Conservation (phyloP, 2,329 filamentous ascomycete species). For the Verticillium nubilum region DNA sequence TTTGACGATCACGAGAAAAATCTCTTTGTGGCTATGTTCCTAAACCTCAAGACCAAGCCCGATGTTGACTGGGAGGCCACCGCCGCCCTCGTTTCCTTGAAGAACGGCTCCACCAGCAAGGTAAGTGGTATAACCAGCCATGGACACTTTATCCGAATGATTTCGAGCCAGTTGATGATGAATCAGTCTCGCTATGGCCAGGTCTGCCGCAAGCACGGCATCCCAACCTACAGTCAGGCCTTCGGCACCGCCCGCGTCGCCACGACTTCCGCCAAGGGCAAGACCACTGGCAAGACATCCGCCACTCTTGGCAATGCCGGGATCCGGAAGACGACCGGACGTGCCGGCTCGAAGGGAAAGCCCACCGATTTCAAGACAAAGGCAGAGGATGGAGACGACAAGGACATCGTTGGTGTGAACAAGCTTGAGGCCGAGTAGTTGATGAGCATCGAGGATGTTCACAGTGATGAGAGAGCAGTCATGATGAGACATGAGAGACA, state of each 20-base stretch:
- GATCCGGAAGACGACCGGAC: conserved; percentile 9
- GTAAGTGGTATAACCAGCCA: conserved; percentile 18
- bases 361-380: conserved; percentile 15
- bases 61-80: conserved; percentile 44
- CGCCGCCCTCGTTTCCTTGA: conserved; percentile 35
- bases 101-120: conserved; percentile 39
- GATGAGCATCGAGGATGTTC: no score
- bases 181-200: conserved; percentile 41
- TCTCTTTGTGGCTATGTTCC: conserved; percentile 39
- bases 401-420: not conserved
- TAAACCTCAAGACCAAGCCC: conserved; percentile 34
- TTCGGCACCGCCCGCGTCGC: not conserved
- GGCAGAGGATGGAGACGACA: conserved; percentile 8
- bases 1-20: conserved; percentile 26
- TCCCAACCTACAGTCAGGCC: conserved; percentile 20
- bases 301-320: conserved; percentile 5
- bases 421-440: conserved; percentile 13
- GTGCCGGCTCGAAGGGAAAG: conserved; percentile 12
- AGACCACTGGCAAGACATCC: not conserved
- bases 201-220: conserved; percentile 40
- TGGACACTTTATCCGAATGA: no score
- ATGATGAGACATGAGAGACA: no score
- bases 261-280: conserved; percentile 2
- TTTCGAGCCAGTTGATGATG: no score
- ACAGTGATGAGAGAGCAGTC: no score